Evolutionary conservation across 140 eudicot species (phyloP), one percentile per base, ranked within the genome.

Genomic region (Flaveria floridana): DNA sequence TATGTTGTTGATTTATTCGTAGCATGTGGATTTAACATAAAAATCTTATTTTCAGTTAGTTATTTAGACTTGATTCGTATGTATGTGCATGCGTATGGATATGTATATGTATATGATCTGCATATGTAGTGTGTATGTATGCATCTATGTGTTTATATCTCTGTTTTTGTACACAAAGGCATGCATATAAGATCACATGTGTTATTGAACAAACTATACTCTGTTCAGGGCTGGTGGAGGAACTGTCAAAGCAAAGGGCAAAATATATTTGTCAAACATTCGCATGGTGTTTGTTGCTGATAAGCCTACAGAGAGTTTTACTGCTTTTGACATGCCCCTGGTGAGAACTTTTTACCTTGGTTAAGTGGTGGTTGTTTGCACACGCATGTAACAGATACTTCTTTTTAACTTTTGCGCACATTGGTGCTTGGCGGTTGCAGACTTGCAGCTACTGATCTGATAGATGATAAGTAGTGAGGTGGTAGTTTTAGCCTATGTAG

Each of bases 291-390:
- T 93, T 80, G 97, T 93, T 83, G 93, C 97, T 46, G 85, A 69
- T 65, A 93, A 90, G 80, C 96, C 98, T 51, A 86, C 80, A 2
- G 87, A 87, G 65, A 72, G 77, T 71, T 78, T 93, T 44, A 12
- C n/a, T 74, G 97, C 93, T 62, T 93, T 93, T 80, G 98, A 93
- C 72, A 83, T 93, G 96, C 98, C 98, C 57, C 57, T 93, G 97
- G 98, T 93, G 78, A 55, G 91, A 13, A 58, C 9, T 4, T 23
- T 18, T 68, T 23, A 2, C 41, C 51, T 26, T 78, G 19, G 21
- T 37, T 76, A 15, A 34, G 6, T 25, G 10, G 44, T 30, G 3
- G 44, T 61, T 62, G 20, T 47, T 26, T 47, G n/a, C 44, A 8
- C 20, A 41, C 46, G 2, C 15, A n/a, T 46, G 39, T 47, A 61